A percentile compares a stretch with the other conserved stretches of the same genome.
phyloP scores from a whole-genome alignment of 495 filamentous ascomycete species.

The Cladorrhinum samala region DNA sequence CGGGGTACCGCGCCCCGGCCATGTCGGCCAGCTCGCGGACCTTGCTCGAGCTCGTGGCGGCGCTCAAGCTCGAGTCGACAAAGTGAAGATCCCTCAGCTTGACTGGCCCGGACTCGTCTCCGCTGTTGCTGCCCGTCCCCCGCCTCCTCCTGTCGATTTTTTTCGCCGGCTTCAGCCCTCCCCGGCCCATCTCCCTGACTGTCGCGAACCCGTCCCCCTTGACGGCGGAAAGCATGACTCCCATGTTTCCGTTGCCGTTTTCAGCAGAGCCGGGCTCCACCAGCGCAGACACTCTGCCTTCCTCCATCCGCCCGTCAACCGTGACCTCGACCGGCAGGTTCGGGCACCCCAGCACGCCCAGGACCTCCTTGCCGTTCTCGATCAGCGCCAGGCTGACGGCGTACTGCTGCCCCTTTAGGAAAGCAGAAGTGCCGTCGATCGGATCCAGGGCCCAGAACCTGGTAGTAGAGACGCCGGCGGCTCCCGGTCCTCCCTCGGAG shows the following conservation, averaged over 20 bases:
- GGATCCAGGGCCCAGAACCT: conserved; percentile 57
- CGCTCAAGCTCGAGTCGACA: conserved; percentile 37
- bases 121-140: no score
- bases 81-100: conserved; percentile 38
- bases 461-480: conserved; percentile 6
- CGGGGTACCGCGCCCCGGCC: conserved; percentile 40
- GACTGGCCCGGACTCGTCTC: conserved; percentile 6
- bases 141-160: conserved; percentile 21
- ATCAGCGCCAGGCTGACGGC: conserved; percentile 51
- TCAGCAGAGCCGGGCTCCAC: no score
- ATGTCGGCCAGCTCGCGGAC: conserved; percentile 39
- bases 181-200: conserved; percentile 39
- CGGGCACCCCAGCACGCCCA: conserved; percentile 55
- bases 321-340: conserved; percentile 36
- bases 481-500: conserved; percentile 31
- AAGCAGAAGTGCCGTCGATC: conserved; percentile 55
- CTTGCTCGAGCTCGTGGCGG: conserved; percentile 37
- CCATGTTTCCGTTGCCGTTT: conserved; percentile 43
- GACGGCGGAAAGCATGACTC: conserved; percentile 48
- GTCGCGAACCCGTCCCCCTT: conserved; percentile 42
- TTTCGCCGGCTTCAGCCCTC: conserved; percentile 22
- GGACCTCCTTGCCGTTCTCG: conserved; percentile 44
- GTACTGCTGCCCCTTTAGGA: conserved; percentile 52
- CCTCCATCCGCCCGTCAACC: conserved; percentile 31
- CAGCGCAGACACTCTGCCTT: conserved; percentile 44